Conservation (phyloP, 495 filamentous ascomycete genomes). For the Echria macrotheca region DNA sequence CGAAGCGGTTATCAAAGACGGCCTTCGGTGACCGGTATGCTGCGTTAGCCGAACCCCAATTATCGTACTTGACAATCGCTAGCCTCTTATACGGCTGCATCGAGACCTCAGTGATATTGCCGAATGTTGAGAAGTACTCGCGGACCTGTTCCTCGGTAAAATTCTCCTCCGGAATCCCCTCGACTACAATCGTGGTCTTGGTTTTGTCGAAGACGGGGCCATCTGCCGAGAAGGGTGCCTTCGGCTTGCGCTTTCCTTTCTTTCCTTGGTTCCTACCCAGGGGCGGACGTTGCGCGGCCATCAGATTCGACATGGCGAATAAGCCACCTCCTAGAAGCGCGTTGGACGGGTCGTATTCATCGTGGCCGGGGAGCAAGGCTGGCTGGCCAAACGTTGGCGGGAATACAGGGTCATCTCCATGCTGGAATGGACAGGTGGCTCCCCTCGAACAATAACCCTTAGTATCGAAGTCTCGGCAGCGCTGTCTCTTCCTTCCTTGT, state of each 20-base stretch:
- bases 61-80: constrained; percentile 75
- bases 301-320: constrained; percentile 5
- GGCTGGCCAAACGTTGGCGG: constrained; percentile 2
- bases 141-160: constrained; percentile 69
- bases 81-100: constrained; percentile 74
- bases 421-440: constrained; percentile 71
- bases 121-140: constrained; percentile 81
- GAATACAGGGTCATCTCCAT: constrained; percentile 44
- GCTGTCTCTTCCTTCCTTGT: constrained; percentile 39
- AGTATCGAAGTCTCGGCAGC: constrained; percentile 82
- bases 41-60: constrained; percentile 65
- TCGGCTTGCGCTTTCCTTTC: constrained; percentile 32
- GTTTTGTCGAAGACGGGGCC: constrained; percentile 70
- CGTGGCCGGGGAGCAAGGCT: constrained; percentile 41
- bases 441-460: constrained; percentile 80
- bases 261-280: constrained; percentile 6
- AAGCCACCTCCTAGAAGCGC: constrained; percentile 27
- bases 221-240: constrained; percentile 62
- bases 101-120: constrained; percentile 63
- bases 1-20: constrained; percentile 95
- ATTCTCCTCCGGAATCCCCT: constrained; percentile 86
- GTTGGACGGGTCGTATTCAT: constrained; percentile 82
- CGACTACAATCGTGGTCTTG: constrained; percentile 79
- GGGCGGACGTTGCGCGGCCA: background rate
- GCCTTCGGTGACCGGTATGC: constrained; percentile 90